Percentiles rank a stretch among this genome's conserved stretches.
Evolutionary conservation across 495 filamentous ascomycete species (phyloP).

Genomic region (Neurospora sp.): DNA sequence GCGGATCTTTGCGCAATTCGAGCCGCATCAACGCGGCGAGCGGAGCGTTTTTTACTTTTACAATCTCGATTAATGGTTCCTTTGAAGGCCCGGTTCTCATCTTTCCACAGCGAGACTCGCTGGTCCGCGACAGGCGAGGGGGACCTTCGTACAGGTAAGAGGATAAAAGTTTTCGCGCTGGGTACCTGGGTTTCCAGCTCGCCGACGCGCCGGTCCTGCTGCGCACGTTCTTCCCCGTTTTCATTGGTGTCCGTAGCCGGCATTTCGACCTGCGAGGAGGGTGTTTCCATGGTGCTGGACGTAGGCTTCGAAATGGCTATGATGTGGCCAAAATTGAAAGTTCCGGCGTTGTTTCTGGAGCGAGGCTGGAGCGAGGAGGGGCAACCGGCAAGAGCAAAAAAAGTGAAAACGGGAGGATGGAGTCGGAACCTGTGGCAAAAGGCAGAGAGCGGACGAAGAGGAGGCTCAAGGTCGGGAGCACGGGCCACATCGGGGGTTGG

Average conservation of each 20-base stretch:
- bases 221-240: not conserved
- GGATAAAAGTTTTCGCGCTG: not conserved
- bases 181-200: too few species aligned
- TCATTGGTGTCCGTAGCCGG: not conserved
- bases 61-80: not conserved
- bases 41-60: too few species aligned
- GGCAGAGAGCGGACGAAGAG: not conserved
- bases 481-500: not conserved
- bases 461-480: not conserved
- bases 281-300: not conserved
- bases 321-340: not conserved
- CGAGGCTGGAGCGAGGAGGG: not conserved
- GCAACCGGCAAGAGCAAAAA: not conserved
- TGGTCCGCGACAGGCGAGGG: not conserved
- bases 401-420: not conserved
- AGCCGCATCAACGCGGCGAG: not conserved
- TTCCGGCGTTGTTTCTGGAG: not conserved
- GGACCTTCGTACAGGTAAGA: not conserved
- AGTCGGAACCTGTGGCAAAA: not conserved
- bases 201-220: not conserved
- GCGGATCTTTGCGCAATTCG: not conserved
- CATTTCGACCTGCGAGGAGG: fast-evolving
- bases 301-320: not conserved
- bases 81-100: not conserved
- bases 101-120: fast-evolving